phyloP scores from a whole-genome alignment of 805 yeast species.

The Candida dendrica region DNA sequence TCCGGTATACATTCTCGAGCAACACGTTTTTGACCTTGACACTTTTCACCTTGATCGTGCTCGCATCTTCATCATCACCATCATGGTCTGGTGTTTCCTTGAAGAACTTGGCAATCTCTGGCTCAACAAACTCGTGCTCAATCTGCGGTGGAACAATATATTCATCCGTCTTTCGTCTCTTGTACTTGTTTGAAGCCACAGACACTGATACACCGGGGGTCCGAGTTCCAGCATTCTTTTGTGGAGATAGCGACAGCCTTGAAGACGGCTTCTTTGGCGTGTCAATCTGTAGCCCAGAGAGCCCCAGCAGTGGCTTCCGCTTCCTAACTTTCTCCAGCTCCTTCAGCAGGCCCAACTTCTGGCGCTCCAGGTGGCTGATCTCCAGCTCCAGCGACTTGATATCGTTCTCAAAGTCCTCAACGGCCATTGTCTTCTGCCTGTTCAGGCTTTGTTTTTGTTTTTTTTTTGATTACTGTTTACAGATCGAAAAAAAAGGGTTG shows the following conservation, averaged over 20 bases:
- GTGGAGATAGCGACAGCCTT: too few relatives aligned
- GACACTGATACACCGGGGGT: too few relatives aligned
- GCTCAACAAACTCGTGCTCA: constrained; percentile 20
- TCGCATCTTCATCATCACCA: not conserved
- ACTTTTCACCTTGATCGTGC: not conserved
- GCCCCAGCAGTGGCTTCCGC: constrained; percentile 16
- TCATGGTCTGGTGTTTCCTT: not conserved
- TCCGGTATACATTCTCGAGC: constrained; percentile 27
- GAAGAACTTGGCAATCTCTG: constrained; percentile 16
- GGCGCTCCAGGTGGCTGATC: constrained; percentile 16
- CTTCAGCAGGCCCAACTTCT: constrained; percentile 14
- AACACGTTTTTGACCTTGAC: constrained; percentile 14
- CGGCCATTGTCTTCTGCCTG: constrained; percentile 3
- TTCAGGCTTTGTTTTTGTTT: too few relatives aligned
- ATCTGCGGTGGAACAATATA: constrained; percentile 16
- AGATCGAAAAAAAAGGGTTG: not conserved
- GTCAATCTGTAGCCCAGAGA: constrained; percentile 19
- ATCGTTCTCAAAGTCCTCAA: constrained; percentile 28
- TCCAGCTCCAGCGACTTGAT: constrained; percentile 27
- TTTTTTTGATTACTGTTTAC: not conserved
- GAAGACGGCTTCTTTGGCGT: too few relatives aligned
- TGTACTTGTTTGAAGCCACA: constrained; percentile 1
- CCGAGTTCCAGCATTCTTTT: constrained; percentile 1
- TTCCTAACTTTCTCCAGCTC: constrained; percentile 18
- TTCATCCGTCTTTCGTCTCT: constrained; percentile 10